phyloP scores from a whole-genome alignment of 2,329 filamentous ascomycete genomes.

The Pseudogymnoascus sp. region DNA sequence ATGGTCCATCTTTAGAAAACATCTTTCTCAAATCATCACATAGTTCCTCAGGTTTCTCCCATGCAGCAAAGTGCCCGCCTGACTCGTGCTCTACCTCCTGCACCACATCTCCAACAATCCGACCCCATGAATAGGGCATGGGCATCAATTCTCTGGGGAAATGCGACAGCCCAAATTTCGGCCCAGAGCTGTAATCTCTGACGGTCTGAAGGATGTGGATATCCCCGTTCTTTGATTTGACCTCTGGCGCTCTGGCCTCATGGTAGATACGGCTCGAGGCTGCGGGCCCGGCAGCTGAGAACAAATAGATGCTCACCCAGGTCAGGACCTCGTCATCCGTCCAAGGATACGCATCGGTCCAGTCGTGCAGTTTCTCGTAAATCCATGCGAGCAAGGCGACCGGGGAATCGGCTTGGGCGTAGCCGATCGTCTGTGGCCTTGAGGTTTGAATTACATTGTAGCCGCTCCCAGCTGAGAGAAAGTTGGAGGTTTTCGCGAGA shows the following conservation, averaged over 20 bases:
- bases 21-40: slow-evolving; percentile 44
- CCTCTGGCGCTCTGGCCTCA: slow-evolving; percentile 33
- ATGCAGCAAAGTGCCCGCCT: slow-evolving; percentile 48
- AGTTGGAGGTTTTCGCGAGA: slow-evolving; percentile 2
- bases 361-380: slow-evolving; percentile 71
- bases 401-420: slow-evolving; percentile 60
- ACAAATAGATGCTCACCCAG: slow-evolving; percentile 68
- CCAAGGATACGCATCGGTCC: slow-evolving; percentile 65
- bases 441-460: slow-evolving; percentile 42
- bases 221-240: slow-evolving; percentile 10
- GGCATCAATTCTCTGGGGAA: slow-evolving; percentile 52
- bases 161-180: slow-evolving; percentile 43
- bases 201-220: slow-evolving; percentile 23
- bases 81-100: slow-evolving; percentile 36
- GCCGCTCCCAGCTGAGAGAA: slow-evolving; percentile 37
- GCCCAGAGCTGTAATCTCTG: slow-evolving; percentile 24
- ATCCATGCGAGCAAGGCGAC: slow-evolving; percentile 68
- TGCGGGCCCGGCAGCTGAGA: slow-evolving; percentile 59
- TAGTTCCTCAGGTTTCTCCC: slow-evolving; percentile 46
- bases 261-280: slow-evolving; percentile 66
- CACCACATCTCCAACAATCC: slow-evolving; percentile 51
- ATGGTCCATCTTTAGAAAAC: slow-evolving; percentile 42
- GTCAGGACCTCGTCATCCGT: slow-evolving; percentile 67
- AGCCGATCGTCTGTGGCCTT: slow-evolving; percentile 64
- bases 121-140: slow-evolving; percentile 45